Conservation (phyloP, 306 rosid species). For the Carpinus viminea region DNA sequence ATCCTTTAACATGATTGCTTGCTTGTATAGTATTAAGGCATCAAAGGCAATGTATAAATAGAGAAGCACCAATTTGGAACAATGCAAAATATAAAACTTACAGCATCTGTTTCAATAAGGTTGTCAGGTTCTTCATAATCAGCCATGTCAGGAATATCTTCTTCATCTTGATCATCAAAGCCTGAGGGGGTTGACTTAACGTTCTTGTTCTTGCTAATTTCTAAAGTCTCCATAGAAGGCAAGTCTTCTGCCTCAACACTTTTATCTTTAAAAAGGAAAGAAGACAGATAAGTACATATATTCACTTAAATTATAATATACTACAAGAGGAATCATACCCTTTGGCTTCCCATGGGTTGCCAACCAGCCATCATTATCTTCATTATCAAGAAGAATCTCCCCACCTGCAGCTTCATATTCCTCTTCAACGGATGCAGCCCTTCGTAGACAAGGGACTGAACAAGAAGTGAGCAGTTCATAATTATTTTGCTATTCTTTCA, state of each 20-base stretch:
- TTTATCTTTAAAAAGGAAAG: slow-evolving; percentile 52
- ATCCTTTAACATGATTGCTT: neutral
- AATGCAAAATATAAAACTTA: slow-evolving; percentile 38
- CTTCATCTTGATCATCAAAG: slow-evolving; percentile 74
- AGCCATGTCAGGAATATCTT: slow-evolving; percentile 89
- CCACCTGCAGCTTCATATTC: slow-evolving; percentile 98
- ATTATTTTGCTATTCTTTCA: neutral
- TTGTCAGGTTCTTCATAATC: slow-evolving; percentile 80
- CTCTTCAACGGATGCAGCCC: slow-evolving; percentile 91
- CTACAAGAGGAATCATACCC: slow-evolving; percentile 41
- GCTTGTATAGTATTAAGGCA: neutral
- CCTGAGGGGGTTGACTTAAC: slow-evolving; percentile 47
- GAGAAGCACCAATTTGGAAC: neutral
- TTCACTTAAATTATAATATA: slow-evolving; percentile 1
- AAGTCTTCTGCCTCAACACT: slow-evolving; percentile 71
- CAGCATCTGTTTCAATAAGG: slow-evolving; percentile 73
- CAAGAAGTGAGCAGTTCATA: neutral
- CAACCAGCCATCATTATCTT: slow-evolving; percentile 95
- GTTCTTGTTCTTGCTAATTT: slow-evolving; percentile 58
- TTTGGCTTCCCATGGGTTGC: slow-evolving; percentile 97
- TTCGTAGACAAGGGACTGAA: slow-evolving; percentile 90
- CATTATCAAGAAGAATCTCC: slow-evolving; percentile 88
- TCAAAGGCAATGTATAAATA: neutral
- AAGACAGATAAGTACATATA: slow-evolving; percentile 18
- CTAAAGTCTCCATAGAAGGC: slow-evolving; percentile 85